These are phyloP conservation scores for Pachyrhizus erosus DNA, from an alignment of 306 rosid genomes.

Conservation along the genomic window DNA sequence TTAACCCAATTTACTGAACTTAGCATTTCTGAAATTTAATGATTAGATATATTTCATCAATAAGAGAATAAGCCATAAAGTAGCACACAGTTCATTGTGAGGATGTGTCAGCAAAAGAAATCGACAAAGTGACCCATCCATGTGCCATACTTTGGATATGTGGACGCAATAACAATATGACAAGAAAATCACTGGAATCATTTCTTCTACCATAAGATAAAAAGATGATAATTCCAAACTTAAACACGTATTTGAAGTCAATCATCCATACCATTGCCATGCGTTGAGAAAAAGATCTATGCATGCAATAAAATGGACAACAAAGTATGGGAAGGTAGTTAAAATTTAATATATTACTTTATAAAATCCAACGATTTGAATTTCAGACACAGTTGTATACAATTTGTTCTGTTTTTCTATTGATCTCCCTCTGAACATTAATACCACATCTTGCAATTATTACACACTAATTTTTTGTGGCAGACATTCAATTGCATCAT, in stretches of 20 bases:
- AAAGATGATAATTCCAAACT: background rate
- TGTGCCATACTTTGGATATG: background rate
- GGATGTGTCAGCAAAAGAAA: background rate
- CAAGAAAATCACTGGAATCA: background rate
- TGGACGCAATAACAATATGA: background rate
- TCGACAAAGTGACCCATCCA: background rate
- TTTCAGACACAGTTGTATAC: background rate
- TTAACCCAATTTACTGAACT: too few relatives aligned
- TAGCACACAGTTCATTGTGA: too few relatives aligned
- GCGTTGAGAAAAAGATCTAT: background rate
- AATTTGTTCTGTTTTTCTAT: background rate
- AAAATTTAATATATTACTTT: background rate
- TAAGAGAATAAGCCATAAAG: too few relatives aligned
- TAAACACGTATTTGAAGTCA: background rate
- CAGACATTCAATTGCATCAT: background rate
- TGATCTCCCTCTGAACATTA: background rate
- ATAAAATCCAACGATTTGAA: background rate
- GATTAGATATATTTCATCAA: too few relatives aligned
- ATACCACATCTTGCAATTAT: background rate
- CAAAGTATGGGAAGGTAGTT: constrained; percentile 43
- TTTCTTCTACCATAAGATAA: background rate
- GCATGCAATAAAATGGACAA: background rate
- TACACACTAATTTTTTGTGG: background rate
- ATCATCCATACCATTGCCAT: constrained; percentile 9
- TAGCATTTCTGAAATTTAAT: too few relatives aligned